Evolutionary conservation across 2,329 filamentous ascomycete genomes (phyloP).

Genomic region (Cylindrodendrum hubeiense): DNA sequence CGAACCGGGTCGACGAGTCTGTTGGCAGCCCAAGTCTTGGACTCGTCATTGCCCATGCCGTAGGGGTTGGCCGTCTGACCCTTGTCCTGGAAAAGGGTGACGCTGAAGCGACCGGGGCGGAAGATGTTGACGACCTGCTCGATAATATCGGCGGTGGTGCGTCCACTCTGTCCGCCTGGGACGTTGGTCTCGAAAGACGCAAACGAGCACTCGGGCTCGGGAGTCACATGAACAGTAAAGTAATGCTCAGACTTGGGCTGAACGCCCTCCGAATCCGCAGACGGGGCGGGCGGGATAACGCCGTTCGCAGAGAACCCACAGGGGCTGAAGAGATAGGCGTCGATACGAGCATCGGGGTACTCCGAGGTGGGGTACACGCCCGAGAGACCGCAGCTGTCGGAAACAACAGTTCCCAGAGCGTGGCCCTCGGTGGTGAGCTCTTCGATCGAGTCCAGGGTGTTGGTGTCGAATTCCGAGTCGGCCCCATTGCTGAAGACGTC

Average conservation of each 20-base stretch:
- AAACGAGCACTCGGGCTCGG: conserved; percentile 96
- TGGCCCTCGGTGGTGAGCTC: conserved; percentile 94
- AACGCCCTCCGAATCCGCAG: conserved; percentile 54
- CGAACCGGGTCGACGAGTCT: conserved; percentile 80
- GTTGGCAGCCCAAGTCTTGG: conserved; percentile 54
- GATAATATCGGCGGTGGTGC: conserved; percentile 90
- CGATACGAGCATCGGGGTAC: conserved; percentile 93
- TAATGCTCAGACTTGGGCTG: conserved; percentile 77
- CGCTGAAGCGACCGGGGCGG: conserved; percentile 96
- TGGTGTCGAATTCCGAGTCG: conserved; percentile 66
- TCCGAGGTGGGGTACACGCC: conserved; percentile 87
- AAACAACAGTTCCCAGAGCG: conserved; percentile 90
- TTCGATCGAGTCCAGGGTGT: conserved; percentile 71
- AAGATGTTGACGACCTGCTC: conserved; percentile 96
- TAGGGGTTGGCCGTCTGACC: conserved; percentile 58
- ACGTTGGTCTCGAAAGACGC: conserved; percentile 99
- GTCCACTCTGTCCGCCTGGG: conserved; percentile 86
- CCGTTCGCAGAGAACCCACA: conserved; percentile 98
- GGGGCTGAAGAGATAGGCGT: conserved; percentile 95
- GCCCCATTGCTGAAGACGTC: conserved; percentile 84
- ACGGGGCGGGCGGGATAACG: conserved; percentile 83
- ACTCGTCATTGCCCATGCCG: conserved; percentile 56
- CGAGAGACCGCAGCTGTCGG: conserved; percentile 88
- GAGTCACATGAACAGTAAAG: conserved; percentile 98
- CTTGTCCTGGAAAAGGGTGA: conserved; percentile 96